Evolutionary conservation across 768 basidiomycete species (phyloP), one percentile per base, ranked within the genome.

Genomic region (Lanmaoa pseudosensibilis): DNA sequence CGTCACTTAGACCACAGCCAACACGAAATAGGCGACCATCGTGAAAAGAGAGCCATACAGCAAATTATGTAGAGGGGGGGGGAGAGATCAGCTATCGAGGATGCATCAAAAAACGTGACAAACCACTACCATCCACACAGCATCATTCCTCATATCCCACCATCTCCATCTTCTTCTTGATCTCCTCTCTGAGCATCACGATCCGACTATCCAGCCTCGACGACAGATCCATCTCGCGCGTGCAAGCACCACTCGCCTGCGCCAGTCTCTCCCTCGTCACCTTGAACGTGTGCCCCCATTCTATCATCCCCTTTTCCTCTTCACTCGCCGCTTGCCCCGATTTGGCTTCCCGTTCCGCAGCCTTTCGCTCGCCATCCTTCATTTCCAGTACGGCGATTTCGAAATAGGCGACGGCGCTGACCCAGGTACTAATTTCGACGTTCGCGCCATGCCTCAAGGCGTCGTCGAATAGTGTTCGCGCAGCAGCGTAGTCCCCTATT

Each of bases 311-410:
- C 5, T 36, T 58, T 52, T 51, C 61, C 45, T 23, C 63, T 45
- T 30, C 43, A 33, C 9, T 52, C 54, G 36, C 62, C 12, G n/a
- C 15, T 5, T 54, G 36, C 36, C 40, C 52, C 2, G 13, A 25
- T 4, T 58, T 50, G 1, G 67, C 69, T 48, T 81, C 79, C 7
- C 75, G 74, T 3, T 55, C 57, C 12, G 53, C 21, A 46, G 68
- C 57, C 57, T 65, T 62, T 23, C 66, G 71, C 50, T 85, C 83
- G 0, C 79, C 78, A 58, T 86, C 83, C 69, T 82, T 83, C 64
- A 92, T 72, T 55, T 87, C 85, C n/a, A 87, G 64, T 36, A 89
- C 86, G 0, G 87, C 85, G 13, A 85, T 71, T 69, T 92, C 90
- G 54, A 90, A 89, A 65, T 80, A 74, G 15, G 87, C 80, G 3